Base-by-base conservation (phyloP, 306 rosid genomes). In the Glycine soja region DNA sequence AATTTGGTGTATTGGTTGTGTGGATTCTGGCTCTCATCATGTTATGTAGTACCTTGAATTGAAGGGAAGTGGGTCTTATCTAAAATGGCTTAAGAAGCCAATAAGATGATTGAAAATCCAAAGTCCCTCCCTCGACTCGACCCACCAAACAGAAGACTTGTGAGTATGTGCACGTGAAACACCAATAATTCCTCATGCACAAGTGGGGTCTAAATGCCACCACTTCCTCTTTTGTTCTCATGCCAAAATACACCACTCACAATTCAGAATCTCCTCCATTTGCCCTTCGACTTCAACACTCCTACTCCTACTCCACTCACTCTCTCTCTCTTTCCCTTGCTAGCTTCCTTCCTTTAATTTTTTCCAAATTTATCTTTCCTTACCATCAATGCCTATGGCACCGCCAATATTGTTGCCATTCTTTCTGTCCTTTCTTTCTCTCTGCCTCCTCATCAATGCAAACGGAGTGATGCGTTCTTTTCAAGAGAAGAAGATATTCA, bases 141-240 rank as follows among this genome's bases (percentile, higher is more conserved):
- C 81, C 86, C 84, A 86, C 76, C 81, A 86, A 78, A 69, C 75
- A 82, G 72, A 78, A 73, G 53, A 75, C 82, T 86, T 82, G 77
- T 86, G 64, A 79, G 76, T 54, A 70, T 40, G 16, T 79, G 86
- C 89, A 82, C 85, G 89, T 86, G 89, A 86, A 91, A 76, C 94
- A 82, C 91, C 97, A 95, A 91, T 92, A 92, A 91, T 90, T 88
- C 83, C 86, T 87, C 93, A 94, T 92, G 94, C 97, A 90, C 82
- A 63, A 76, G 92, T 90, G 89, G 94, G 97, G 97, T 88, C 89
- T 89, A 76, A 74, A 77, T 73, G 88, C 88, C 94, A 87, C 90
- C 90, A 86, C 87, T 90, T 89, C 90, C 77, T 87, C 84, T 90
- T 89, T 91, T 92, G 98, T 92, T 90, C 80, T 84, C 91, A 79